Evolutionary conservation across 768 basidiomycete genomes (phyloP), one percentile per base, ranked within the genome.

Genomic region (Rhodosporidiobolus sp.): DNA sequence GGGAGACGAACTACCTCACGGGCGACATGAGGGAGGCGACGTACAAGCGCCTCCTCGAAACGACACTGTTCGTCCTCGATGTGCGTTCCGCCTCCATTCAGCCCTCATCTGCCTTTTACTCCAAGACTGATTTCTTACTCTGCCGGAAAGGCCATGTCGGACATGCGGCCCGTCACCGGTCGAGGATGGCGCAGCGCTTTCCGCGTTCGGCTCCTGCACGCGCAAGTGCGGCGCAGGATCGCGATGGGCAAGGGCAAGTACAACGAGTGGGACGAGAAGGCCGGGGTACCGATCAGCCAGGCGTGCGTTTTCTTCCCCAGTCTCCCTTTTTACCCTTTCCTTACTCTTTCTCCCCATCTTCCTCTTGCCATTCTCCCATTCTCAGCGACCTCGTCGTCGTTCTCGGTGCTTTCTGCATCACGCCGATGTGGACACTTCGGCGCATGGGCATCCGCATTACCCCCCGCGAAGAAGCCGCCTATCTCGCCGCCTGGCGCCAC

Each of bases 251-350:
- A 73, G 56, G 79, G 79, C 0, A 63, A 68, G 12, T 56, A 63
- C 67, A 80, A 79, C n/a, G 38, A 24, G 48, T 81, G 81, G 67
- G 76, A 79, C 63, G 73, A 63, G 34, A 65, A 58, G 32, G 76
- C 79, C 48, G 81, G 81, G 7, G 64, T 80, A 0, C 79, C 80
- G 30, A 80, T 81, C 69, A 81, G 80, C 54, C 80, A 81, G 62
- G 79, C 79, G 80, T 80, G 59, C 59, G 79, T 78, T 17, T 26
- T 26, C 20, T 7, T 43, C 38, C 8, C n/a, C 54, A 28, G 54
- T 52, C 22, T 60, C 7, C 12, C 7, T 11, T 24, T 60, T 9
- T 9, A 0, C 4, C 48, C 1, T 54, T 24, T 1, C 2, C 28
- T 38, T 24, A n/a, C 30, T 11, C 7, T 11, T 28, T 48, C 24